These are phyloP conservation scores for Coemansia reversa DNA, from an alignment of 192 early-diverging fungal species.

Conservation along the genomic window DNA sequence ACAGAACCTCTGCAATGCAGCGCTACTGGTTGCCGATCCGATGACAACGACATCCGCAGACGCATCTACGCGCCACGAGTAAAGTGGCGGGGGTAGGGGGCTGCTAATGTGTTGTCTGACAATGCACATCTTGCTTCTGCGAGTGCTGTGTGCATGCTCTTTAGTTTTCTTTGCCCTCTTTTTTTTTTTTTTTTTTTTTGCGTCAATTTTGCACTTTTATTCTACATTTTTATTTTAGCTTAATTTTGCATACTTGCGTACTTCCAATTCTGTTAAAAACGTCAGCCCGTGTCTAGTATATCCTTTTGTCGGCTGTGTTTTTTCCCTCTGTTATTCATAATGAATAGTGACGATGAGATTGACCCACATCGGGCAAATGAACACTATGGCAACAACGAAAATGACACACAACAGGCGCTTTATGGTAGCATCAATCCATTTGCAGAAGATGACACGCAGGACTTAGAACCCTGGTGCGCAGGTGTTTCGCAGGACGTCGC, in stretches of 20 bases:
- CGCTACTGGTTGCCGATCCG: slow-evolving; percentile 3
- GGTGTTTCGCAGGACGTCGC: background rate
- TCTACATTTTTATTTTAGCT: slow-evolving; percentile 5
- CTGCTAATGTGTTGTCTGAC: too few species aligned
- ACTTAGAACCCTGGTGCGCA: slow-evolving; percentile 6
- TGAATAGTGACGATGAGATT: slow-evolving; percentile 37
- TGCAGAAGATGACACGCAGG: slow-evolving; percentile 13
- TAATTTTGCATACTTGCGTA: slow-evolving; percentile 5
- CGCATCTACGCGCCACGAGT: too few species aligned
- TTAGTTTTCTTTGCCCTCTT: background rate
- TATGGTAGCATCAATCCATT: slow-evolving; percentile 36
- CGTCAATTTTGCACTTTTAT: slow-evolving; percentile 2
- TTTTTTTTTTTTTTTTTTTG: slow-evolving; percentile 4
- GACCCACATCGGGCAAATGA: slow-evolving; percentile 39
- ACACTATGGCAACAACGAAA: slow-evolving; percentile 4
- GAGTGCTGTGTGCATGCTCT: background rate
- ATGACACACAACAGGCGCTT: slow-evolving; percentile 11
- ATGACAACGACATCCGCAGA: background rate
- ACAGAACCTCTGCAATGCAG: slow-evolving; percentile 22
- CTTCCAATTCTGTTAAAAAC: background rate
- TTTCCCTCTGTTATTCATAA: slow-evolving; percentile 1
- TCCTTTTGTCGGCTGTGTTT: background rate
- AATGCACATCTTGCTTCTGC: background rate
- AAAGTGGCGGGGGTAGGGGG: too few species aligned
- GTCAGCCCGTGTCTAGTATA: background rate